Conservation (phyloP, 2,329 filamentous ascomycete species). For the Gyromitra esculenta region DNA sequence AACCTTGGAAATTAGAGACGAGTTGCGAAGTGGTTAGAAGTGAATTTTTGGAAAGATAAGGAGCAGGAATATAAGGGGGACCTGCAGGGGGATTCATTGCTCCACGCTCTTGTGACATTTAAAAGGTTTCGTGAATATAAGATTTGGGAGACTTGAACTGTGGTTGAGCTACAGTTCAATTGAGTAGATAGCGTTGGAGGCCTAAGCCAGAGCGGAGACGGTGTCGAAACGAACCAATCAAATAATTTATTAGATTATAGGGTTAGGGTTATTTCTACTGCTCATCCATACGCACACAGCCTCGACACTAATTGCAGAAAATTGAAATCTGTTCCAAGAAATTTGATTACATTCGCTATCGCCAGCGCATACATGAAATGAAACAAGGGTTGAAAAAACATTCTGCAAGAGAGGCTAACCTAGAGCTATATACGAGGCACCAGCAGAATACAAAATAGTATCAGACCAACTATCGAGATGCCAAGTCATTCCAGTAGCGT, state of each 20-base stretch:
- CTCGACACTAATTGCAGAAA: no score
- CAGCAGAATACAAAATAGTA: slow-evolving; percentile 10
- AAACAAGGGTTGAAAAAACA: background rate
- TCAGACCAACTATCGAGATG: slow-evolving; percentile 26
- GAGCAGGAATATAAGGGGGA: slow-evolving; percentile 8
- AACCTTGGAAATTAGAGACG: slow-evolving; percentile 22
- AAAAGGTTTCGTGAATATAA: background rate
- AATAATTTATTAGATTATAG: background rate
- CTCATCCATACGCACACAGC: no score
- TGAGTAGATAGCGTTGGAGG: background rate
- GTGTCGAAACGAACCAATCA: no score
- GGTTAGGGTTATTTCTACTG: background rate
- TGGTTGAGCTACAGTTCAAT: background rate
- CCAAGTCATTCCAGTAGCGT: slow-evolving; percentile 17
- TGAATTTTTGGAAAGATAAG: background rate
- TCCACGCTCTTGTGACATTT: background rate
- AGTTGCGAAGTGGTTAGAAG: slow-evolving; percentile 8
- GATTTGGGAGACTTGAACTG: background rate
- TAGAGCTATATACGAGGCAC: slow-evolving; percentile 27
- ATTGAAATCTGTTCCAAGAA: no score
- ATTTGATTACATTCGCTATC: background rate
- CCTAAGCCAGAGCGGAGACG: background rate
- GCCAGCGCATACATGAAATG: background rate
- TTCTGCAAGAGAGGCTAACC: background rate
- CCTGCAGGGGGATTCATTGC: background rate